These are phyloP conservation scores for Termitomyces sp. DNA, from an alignment of 768 basidiomycete genomes.

Conservation along the genomic window DNA sequence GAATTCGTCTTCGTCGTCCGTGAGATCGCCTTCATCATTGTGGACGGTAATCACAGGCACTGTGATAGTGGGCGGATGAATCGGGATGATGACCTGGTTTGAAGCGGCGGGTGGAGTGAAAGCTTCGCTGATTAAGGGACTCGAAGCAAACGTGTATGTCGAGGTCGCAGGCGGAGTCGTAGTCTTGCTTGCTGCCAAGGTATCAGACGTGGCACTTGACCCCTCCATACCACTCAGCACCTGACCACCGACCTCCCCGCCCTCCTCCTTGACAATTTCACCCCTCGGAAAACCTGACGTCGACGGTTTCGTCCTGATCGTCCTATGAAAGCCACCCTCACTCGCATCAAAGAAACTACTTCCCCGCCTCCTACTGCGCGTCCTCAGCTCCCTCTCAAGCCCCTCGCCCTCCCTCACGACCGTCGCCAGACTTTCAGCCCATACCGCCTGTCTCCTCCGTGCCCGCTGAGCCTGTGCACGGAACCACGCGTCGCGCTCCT, in stretches of 20 bases:
- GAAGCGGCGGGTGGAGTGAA: background rate
- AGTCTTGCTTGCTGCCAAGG: background rate
- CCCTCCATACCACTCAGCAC: background rate
- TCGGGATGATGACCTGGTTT: background rate
- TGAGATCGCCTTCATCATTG: conserved; percentile 29
- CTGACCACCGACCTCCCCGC: background rate
- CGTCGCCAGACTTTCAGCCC: conserved; percentile 87
- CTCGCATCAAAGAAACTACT: conserved; percentile 47
- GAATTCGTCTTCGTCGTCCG: conserved; percentile 92
- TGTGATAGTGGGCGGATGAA: background rate
- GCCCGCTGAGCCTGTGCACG: conserved; percentile 59
- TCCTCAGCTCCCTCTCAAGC: conserved; percentile 74
- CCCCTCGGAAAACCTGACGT: conserved; percentile 4
- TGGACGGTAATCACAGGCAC: conserved; percentile 6
- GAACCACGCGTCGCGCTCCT: conserved; percentile 82
- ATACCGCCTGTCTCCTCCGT: conserved; percentile 56
- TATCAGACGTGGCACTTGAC: background rate
- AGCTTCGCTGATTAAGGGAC: no score
- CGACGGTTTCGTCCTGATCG: conserved; percentile 17
- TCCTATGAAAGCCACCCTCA: conserved; percentile 4
- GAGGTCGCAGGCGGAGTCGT: background rate
- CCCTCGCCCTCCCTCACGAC: conserved; percentile 84
- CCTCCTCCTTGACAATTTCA: conserved; percentile 5
- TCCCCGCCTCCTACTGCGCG: conserved; percentile 50
- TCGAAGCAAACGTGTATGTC: background rate